Base-by-base conservation (phyloP, 768 basidiomycete species). In the Punctularia strigosozonata region DNA sequence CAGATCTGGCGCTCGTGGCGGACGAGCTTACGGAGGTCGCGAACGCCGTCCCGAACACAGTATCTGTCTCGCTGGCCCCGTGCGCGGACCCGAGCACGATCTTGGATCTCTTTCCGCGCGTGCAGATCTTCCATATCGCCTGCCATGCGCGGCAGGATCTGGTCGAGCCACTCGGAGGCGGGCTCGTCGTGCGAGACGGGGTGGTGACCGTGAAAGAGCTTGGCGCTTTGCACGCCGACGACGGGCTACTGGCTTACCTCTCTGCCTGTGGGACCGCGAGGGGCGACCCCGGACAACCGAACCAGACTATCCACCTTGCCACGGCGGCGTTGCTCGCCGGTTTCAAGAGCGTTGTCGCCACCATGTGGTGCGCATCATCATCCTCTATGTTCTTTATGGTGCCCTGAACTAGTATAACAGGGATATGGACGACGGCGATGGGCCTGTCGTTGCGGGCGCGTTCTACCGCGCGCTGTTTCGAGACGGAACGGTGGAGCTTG, bases 161-260 rank as follows among this genome's bases (percentile, higher is more conserved):
- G 4, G 6, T 21, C 3, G 14, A 41, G 14, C 46, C 46, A 5
- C 38, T 37, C 4, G 33, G 41, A n/a, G 45, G 46, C 31, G 40
- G 24, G 2, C 38, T 47, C 34, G n/a, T 35, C 5, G 33, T 46
- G 20, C 24, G 34, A n/a, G 43, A 47, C 25, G 44, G 44, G 17
- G 22, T 19, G 19, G 28, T 47, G n/a, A 24, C 21, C 7, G 21
- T 45, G 8, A 45, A 44, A 15, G 15, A 19, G 13, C 10, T 47
- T 12, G 28, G 33, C 21, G 2, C 5, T 19, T 18, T 30, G 26
- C 10, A 19, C 17, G 13, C 39, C 19, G 24, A 34, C 6, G 15
- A 34, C n/a, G 41, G 41, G 8, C 46, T 46, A 18, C 40, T 48
- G 30, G 47, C 47, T n/a, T 46, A 43, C 30, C 42, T 48, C 14